Evolutionary conservation across 2,329 filamentous ascomycete genomes (phyloP), one percentile per base, ranked within the genome.

Genomic region (Malbranchea zuffiana): DNA sequence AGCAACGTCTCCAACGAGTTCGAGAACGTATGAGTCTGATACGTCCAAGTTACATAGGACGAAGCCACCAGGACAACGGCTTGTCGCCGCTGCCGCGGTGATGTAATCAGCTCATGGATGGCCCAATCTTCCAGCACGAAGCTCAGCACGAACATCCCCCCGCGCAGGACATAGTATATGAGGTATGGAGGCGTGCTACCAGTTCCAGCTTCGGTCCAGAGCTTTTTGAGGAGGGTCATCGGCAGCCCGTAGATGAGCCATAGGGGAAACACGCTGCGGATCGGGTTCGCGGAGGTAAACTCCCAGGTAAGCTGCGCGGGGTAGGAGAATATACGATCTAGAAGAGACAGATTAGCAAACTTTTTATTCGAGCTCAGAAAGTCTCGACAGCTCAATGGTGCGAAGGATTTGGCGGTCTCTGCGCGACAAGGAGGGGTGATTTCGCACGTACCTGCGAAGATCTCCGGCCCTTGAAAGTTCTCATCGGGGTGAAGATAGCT

Each of bases 101-200:
- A 81, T 44, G 78, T 76, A 38, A 95, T 78, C 45, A 96, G 70
- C 60, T 98, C 90, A 65, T 94, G 78, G 41, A 98, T 74, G 7
- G 90, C 90, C 88, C 90, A 96, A 65, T 98, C 90, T 62, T 95
- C 86, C 44, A 98, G 72, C 37, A 98, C 86, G 60, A 98, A 94
- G 67, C 87, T 95, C 56, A 93, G 69, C 35, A 85, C 66, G 63
- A 96, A 94, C 87, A 98, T 96, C 55, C 92, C 71, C 33, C 83
- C 71, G 39, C 90, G 77, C 51, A 96, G 66, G 3, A 81, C 79
- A 75, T 88, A 94, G 67, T 94, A 98, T 33, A 94, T 82, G 31
- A 80, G 73, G 45, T 80, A 74, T n/a, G 90, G 85, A 16, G 85
- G 77, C 6, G 60, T 82, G 41, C 82, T 75, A 52, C 82, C 79